Percentiles rank a stretch among this genome's conserved stretches.
These are phyloP conservation scores for Hyphopichia wangnamkhiaoensis DNA, from an alignment of 1,139 yeast species.

Conservation along the genomic window DNA sequence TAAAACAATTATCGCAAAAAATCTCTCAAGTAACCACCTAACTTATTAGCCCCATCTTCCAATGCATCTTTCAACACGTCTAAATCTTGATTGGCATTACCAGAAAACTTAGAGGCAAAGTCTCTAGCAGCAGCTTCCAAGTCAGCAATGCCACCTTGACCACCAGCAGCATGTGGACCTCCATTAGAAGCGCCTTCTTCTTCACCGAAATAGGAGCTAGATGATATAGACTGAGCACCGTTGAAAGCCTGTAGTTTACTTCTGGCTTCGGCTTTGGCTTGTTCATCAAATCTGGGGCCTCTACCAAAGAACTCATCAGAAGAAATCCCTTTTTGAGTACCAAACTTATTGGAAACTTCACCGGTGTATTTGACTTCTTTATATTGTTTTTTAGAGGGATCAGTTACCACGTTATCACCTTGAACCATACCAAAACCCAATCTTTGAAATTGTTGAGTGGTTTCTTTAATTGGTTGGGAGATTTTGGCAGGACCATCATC, in stretches of 20 bases:
- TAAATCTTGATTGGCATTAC: slow-evolving; percentile 84
- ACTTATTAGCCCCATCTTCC: slow-evolving; percentile 89
- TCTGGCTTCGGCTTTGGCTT: slow-evolving; percentile 76
- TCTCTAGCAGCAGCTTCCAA: slow-evolving; percentile 66
- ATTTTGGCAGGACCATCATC: slow-evolving; percentile 4
- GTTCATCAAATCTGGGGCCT: slow-evolving; percentile 75
- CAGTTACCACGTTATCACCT: slow-evolving; percentile 37
- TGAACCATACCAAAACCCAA: slow-evolving; percentile 84
- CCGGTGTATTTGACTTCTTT: slow-evolving; percentile 66
- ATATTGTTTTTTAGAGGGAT: slow-evolving; percentile 35
- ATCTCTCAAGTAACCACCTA: slow-evolving; percentile 83
- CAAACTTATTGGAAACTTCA: slow-evolving; percentile 74
- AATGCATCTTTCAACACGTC: slow-evolving; percentile 88
- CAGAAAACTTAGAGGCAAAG: slow-evolving; percentile 66
- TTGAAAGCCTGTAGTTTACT: slow-evolving; percentile 74
- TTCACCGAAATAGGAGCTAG: slow-evolving; percentile 90
- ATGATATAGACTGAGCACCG: slow-evolving; percentile 89
- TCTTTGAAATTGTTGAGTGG: slow-evolving; percentile 73
- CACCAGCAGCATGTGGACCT: slow-evolving; percentile 23
- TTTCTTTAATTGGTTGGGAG: slow-evolving; percentile 46
- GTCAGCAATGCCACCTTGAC: slow-evolving; percentile 27
- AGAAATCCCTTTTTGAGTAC: slow-evolving; percentile 89
- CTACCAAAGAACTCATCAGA: slow-evolving; percentile 94
- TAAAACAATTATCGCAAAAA: slow-evolving; percentile 55
- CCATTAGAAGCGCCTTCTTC: slow-evolving; percentile 50